These are phyloP conservation scores for Schizopora paradoxa DNA, from an alignment of 1,284 basidiomycete genomes.

Conservation along the genomic window DNA sequence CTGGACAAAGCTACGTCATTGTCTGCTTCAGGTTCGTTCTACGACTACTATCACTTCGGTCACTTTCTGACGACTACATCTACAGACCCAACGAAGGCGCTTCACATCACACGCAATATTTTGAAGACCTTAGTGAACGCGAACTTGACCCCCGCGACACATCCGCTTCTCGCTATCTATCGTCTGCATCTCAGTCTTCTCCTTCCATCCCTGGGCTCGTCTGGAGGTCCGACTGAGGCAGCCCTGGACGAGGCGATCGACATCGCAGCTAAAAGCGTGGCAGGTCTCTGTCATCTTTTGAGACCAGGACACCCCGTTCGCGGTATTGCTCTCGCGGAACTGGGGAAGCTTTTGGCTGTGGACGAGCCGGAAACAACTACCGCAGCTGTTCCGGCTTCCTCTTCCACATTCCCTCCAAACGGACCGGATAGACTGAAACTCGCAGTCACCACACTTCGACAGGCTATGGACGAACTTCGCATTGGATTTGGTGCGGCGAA, in stretches of 20 bases:
- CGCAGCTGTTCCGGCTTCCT: slow-evolving; percentile 8
- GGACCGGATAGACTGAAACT: slow-evolving; percentile 56
- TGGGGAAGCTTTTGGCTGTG: slow-evolving; percentile 76
- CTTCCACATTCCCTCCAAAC: slow-evolving; percentile 50
- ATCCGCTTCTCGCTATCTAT: slow-evolving; percentile 73
- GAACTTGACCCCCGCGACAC: slow-evolving; percentile 52
- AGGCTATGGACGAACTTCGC: slow-evolving; percentile 52
- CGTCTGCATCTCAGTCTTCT: slow-evolving; percentile 66
- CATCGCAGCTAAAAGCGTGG: slow-evolving; percentile 49
- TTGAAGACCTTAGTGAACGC: slow-evolving; percentile 54
- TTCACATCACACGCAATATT: slow-evolving; percentile 59
- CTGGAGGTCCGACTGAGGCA: slow-evolving; percentile 35
- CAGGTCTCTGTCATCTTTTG: slow-evolving; percentile 53
- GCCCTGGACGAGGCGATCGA: slow-evolving; percentile 59
- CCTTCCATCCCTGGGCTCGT: slow-evolving; percentile 42
- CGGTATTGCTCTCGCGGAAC: slow-evolving; percentile 70
- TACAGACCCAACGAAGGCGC: slow-evolving; percentile 51
- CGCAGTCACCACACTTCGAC: slow-evolving; percentile 57
- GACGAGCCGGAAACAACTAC: slow-evolving; percentile 51
- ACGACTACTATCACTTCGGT: background rate
- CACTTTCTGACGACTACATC: slow-evolving; percentile 1
- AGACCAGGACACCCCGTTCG: slow-evolving; percentile 73
- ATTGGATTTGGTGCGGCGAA: slow-evolving; percentile 58
- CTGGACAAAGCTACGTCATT: slow-evolving; percentile 63
- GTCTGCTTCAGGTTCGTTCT: slow-evolving; percentile 46